phyloP scores from a whole-genome alignment of 2,329 filamentous ascomycete species.

The Aureobasidium sp. region DNA sequence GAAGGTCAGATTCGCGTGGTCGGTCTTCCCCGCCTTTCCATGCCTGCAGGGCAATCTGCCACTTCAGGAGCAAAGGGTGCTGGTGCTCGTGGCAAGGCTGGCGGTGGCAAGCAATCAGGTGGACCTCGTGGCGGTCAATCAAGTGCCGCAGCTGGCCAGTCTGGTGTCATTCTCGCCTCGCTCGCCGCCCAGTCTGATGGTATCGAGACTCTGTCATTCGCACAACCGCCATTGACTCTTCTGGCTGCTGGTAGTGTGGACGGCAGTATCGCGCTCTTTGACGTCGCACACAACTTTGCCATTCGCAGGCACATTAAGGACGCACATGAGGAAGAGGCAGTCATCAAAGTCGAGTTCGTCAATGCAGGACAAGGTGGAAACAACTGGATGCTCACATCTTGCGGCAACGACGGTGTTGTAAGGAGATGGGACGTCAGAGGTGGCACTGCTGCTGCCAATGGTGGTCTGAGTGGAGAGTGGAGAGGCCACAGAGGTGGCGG shows the following conservation, averaged over 20 bases:
- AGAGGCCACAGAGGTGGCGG: constrained; percentile 78
- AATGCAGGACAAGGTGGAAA: constrained; percentile 32
- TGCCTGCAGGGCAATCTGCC: constrained; percentile 23
- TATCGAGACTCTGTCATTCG: constrained; percentile 69
- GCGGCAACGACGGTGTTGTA: constrained; percentile 87
- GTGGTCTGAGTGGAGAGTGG: constrained; percentile 78
- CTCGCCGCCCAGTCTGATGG: constrained; percentile 72
- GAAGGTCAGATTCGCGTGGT: constrained; percentile 80
- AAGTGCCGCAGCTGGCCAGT: constrained; percentile 43
- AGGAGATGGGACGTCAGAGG: constrained; percentile 77
- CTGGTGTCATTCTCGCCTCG: constrained; percentile 71
- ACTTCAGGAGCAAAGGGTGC: constrained; percentile 37
- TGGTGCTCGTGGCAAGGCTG: constrained; percentile 44
- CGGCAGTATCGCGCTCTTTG: constrained; percentile 73
- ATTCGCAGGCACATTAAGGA: constrained; percentile 74
- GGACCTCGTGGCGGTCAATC: constrained; percentile 34
- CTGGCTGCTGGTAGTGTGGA: constrained; percentile 59
- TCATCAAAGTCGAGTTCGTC: constrained; percentile 90
- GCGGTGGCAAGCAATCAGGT: constrained; percentile 38
- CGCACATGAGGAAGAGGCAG: constrained; percentile 79
- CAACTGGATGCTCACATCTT: constrained; percentile 70
- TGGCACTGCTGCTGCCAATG: constrained; percentile 58
- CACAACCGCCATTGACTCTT: constrained; percentile 52
- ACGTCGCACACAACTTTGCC: constrained; percentile 77
- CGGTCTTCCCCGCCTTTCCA: constrained; percentile 62